Evolutionary conservation across 2,329 filamentous ascomycete genomes (phyloP), one percentile per base, ranked within the genome.

Genomic region (Claviceps sp.): DNA sequence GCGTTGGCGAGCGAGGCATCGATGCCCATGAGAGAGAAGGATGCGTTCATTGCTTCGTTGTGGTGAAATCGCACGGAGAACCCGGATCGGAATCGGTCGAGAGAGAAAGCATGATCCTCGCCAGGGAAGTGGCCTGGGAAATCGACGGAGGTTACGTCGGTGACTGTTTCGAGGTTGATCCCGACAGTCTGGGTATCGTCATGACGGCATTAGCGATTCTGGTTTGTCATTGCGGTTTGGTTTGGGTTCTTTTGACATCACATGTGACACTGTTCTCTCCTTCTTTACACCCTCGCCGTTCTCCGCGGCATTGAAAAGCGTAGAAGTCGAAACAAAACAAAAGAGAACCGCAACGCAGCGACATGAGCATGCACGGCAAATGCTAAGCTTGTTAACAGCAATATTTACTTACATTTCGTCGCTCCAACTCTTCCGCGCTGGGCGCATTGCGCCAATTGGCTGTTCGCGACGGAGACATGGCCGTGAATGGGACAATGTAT

Each of bases 1-100:
- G 94, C 93, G 67, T 98, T 98, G 63, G 93, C 89, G 65, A 98
- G 82, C 51, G 89, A 84, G 62, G 93, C 89, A 66, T 98, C 93
- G 61, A 96, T 72, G 60, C 91, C 90, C 61, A 95, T 78, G 57
- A 98, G 81, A 37, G 90, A 96, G 74, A 98, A 98, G 52, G 85
- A 85, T 44, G 88, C 75, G 62, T 95, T 82, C 64, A 81, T 78
- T 54, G 78, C 77, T 48, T 85, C 77, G 67, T 94, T 93, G 59
- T 87, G 77, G 77, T 97, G 89, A 67, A 95, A 95, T 58, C 86
- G 68, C 63, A 98, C 77, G 55, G 76, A 72, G 66, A 95, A 83
- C 59, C 73, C 78, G 65, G 84, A 63, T 57, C 73, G 76, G 71
- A 95, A 95, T 55, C 80, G 75, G 1, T 86, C 76, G 50, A 89